phyloP scores from a whole-genome alignment of 108 stramenopile genomes.

The Fragilariopsis cylindrus region DNA sequence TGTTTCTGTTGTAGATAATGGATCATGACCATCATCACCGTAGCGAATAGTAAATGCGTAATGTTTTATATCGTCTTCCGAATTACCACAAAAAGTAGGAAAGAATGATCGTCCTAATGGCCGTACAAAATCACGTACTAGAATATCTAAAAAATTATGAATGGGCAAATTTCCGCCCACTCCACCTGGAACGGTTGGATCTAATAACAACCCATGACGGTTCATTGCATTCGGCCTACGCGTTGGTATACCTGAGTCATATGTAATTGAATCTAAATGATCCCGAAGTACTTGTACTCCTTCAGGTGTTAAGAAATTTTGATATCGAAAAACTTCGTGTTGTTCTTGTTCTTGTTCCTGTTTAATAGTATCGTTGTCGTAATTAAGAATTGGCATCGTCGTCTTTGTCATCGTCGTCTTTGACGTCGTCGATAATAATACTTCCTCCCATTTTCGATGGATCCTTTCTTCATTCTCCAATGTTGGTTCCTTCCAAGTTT shows the following conservation, averaged over 20 bases:
- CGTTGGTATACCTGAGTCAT: conserved; percentile 48
- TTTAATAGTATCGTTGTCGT: background rate
- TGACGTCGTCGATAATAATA: background rate
- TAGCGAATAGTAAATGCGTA: conserved; percentile 67
- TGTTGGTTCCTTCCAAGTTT: conserved; percentile 34
- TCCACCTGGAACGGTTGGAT: conserved; percentile 44
- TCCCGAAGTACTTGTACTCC: conserved; percentile 20
- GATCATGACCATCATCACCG: conserved; percentile 16
- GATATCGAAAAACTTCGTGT: background rate
- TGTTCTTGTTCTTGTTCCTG: background rate
- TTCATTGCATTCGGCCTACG: conserved; percentile 81
- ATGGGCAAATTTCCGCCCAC: conserved; percentile 28
- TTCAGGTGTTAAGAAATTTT: conserved; percentile 10
- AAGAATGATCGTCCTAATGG: conserved; percentile 57
- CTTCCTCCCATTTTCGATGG: background rate
- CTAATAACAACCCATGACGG: conserved; percentile 55
- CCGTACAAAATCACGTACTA: conserved; percentile 38
- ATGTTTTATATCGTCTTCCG: conserved; percentile 41
- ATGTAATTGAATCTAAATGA: conserved; percentile 19
- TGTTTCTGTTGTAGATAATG: background rate
- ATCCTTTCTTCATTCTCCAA: conserved; percentile 35
- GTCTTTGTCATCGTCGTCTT: background rate
- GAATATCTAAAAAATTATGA: conserved; percentile 22
- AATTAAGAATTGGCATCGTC: background rate
- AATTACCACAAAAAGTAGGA: conserved; percentile 19